Base-by-base conservation (phyloP, 176 grass and related monocot genomes). In the Oropetium thomaeum region DNA sequence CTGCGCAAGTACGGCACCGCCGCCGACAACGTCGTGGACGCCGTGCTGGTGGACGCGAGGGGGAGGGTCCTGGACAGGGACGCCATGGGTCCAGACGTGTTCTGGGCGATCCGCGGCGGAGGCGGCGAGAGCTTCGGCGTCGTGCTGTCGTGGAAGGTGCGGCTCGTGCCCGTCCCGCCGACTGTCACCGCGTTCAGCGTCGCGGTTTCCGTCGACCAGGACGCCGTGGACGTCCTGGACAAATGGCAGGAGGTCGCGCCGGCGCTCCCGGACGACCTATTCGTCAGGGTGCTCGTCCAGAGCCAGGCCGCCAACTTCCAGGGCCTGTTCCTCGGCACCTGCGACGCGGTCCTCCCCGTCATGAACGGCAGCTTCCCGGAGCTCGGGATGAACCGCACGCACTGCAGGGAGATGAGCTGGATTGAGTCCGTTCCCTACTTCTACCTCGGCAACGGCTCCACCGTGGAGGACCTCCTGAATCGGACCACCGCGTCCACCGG, bases 51-150 rank as follows among this genome's bases (percentile, higher is more conserved):
- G 7, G 74, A 91, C 66, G 80, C 78, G 55, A 75, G 43, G 10
- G 88, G 88, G 2, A 78, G 74, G 61, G 11, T 96, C 2, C 61
- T 91, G 2, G 35, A 76, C 40, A 96, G 26, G 67, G 43, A 43
- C 37, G 11, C 77, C 81, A 87, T 91, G 89, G 89, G 89, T 0
- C 28, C 58, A 28, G 76, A 91, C 52, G 64, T 91, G 0, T 91
- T 91, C 67, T 91, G 79, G 81, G 70, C 81, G 6, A 65, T 91
- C 60, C 82, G 79, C 4, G 89, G 92, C 8, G 88, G 92, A 32
- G 86, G 86, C 19, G 89, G 74, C 2, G 86, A 75, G 69, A 91
- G 81, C 79, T 91, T 91, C 47, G 89, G 89, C 43, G 45, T 91
- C 67, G 81, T 91, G 17, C 16, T 91, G 57, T 82, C 89, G 25